Evolutionary conservation across 371 early-diverging fungal species (phyloP).

Genomic region (Mucor sp.): DNA sequence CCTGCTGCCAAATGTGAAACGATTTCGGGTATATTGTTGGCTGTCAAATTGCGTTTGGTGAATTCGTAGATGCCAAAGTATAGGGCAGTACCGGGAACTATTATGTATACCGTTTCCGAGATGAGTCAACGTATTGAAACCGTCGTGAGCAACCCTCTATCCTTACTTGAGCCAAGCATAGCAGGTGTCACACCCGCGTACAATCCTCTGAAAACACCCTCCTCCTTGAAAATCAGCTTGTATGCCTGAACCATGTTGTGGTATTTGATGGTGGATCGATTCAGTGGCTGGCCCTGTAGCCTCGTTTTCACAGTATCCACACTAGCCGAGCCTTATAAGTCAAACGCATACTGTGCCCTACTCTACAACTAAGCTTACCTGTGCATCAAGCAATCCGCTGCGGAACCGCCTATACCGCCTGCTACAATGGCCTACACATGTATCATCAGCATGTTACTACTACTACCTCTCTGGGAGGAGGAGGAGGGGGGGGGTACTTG

Average conservation of each 20-base stretch:
- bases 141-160: background rate
- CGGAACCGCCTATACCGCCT: constrained; percentile 72
- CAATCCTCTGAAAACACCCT: constrained; percentile 71
- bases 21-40: constrained; percentile 59
- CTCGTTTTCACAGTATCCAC: constrained; percentile 84
- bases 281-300: constrained; percentile 63
- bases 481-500: too few relatives aligned
- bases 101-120: too few relatives aligned
- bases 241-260: constrained; percentile 70
- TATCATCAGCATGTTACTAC: too few relatives aligned
- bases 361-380: constrained; percentile 39
- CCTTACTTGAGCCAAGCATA: constrained; percentile 71
- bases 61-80: constrained; percentile 82
- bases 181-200: constrained; percentile 78
- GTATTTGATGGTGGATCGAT: constrained; percentile 37
- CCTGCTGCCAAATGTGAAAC: constrained; percentile 73
- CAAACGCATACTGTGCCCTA: background rate
- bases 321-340: constrained; percentile 14
- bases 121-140: constrained; percentile 52
- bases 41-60: constrained; percentile 66
- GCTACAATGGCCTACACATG: constrained; percentile 58
- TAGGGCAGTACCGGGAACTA: constrained; percentile 67
- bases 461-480: constrained; percentile 3
- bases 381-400: constrained; percentile 78
- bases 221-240: constrained; percentile 64